Base-by-base conservation (phyloP, 176 grass and related monocot genomes). In the Saccharum spontaneum region DNA sequence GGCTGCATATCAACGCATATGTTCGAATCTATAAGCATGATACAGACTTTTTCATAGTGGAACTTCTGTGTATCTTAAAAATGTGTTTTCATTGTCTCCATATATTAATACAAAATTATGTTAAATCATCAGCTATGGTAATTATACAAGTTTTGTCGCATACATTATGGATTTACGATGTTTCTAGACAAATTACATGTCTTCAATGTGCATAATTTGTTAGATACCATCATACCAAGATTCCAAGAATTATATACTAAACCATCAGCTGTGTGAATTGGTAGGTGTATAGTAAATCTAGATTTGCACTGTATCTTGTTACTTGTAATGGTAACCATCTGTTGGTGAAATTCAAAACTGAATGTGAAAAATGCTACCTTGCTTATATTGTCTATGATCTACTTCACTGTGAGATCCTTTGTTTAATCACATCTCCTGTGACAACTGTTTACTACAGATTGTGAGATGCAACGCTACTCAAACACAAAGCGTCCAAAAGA, bases 401-500 rank as follows among this genome's bases (percentile, higher is more conserved):
- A 79, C 0, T 75, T 70, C 34, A 75, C 68, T 69, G 24, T 62
- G 46, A 20, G 22, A 18, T 41, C 28, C 48, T 55, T 73, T 79
- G 23, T 34, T 60, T 80, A 66, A 83, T 60, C 20, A 31, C 30
- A 1, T 83, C 30, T 83, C 16, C 28, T 69, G 3, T 83, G 73
- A n/a, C 38, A 23, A 79, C 48, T 69, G 18, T 65, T 33, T 69
- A 68, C 61, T 75, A 33, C 84, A 90, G 85, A 64, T 41, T 37
- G 50, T 90, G 48, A 79, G 41, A 84, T 90, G 89, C 76, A 84
- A 80, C 1, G 84, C 88, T 48, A 82, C 89, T 64, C 89, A 90
- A 80, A 90, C 89, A 14, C 89, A 90, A 80, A 87, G 89, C 9
- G 69, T 69, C 66, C 89, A 90, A 71, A 82, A 77, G 80, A 90